These are phyloP conservation scores for Talaromyces sp. DNA, from an alignment of 2,329 filamentous ascomycete genomes.

Conservation along the genomic window DNA sequence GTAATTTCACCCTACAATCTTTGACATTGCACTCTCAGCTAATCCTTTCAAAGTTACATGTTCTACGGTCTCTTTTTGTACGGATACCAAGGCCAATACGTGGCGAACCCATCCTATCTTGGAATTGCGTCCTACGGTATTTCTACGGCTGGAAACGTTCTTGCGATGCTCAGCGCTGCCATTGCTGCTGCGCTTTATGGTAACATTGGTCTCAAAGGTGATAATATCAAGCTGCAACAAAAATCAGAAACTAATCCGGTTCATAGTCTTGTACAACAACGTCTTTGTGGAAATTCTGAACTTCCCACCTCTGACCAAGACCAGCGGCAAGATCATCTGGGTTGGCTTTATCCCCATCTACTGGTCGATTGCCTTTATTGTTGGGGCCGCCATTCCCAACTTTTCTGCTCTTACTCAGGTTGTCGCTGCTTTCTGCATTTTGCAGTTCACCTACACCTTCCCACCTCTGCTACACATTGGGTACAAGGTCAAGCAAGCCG, in stretches of 20 bases:
- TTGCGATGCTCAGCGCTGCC: slow-evolving; percentile 22
- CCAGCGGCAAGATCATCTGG: slow-evolving; percentile 35
- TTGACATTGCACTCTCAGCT: not conserved
- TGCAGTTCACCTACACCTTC: slow-evolving; percentile 45
- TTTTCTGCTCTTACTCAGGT: slow-evolving; percentile 32
- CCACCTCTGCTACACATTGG: slow-evolving; percentile 31
- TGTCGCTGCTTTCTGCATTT: slow-evolving; percentile 38
- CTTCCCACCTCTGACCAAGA: slow-evolving; percentile 32
- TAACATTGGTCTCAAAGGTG: slow-evolving; percentile 35
- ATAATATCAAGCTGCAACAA: slow-evolving; percentile 8
- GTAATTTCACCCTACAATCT: not conserved
- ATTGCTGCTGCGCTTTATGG: slow-evolving; percentile 34
- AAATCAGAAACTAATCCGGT: not conserved
- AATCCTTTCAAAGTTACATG: not conserved
- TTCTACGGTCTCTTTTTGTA: slow-evolving; percentile 4
- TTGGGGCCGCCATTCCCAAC: slow-evolving; percentile 40
- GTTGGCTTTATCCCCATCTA: slow-evolving; percentile 33
- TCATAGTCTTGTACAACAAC: slow-evolving; percentile 37
- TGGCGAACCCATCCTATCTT: slow-evolving; percentile 1
- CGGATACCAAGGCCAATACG: slow-evolving; percentile 7
- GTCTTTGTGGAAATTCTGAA: slow-evolving; percentile 37
- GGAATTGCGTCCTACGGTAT: slow-evolving; percentile 20
- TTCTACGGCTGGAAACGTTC: slow-evolving; percentile 24
- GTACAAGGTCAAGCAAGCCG: slow-evolving; percentile 19
- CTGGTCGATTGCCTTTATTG: slow-evolving; percentile 39